Evolutionary conservation across 1,284 basidiomycete species (phyloP).

Genomic region (Ustilago nuda): DNA sequence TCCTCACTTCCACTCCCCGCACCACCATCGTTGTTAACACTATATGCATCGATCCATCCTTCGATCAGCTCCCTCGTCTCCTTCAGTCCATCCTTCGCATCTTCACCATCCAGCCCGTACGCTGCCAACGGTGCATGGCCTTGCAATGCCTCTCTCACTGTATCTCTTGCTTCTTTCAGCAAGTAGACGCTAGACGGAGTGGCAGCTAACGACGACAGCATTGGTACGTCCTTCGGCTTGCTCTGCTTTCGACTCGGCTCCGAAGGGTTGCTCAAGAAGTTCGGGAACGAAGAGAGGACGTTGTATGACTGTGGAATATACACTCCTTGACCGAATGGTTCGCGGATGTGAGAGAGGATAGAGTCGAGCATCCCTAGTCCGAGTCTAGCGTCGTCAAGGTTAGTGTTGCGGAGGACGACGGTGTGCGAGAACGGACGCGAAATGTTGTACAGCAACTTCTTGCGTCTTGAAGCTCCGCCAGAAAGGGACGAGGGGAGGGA

Average conservation of each 20-base stretch:
- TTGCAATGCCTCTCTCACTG: slow-evolving; percentile 44
- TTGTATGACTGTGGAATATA: slow-evolving; percentile 58
- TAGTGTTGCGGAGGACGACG: slow-evolving; percentile 34
- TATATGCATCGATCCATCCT: slow-evolving; percentile 56
- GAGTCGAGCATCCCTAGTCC: slow-evolving; percentile 46
- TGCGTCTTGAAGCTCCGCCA: slow-evolving; percentile 1
- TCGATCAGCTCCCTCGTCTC: slow-evolving; percentile 63
- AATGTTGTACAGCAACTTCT: slow-evolving; percentile 32
- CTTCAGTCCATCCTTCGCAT: slow-evolving; percentile 56
- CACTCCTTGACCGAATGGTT: slow-evolving; percentile 39
- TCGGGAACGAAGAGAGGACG: slow-evolving; percentile 48
- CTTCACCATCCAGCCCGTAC: slow-evolving; percentile 54
- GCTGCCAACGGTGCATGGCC: slow-evolving; percentile 50
- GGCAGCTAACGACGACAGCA: slow-evolving; percentile 50
- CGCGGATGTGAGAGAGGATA: slow-evolving; percentile 26
- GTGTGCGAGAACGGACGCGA: slow-evolving; percentile 34
- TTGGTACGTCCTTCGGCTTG: slow-evolving; percentile 31
- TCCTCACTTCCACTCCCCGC: slow-evolving; percentile 9
- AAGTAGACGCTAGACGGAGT: slow-evolving; percentile 49
- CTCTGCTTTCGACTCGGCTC: slow-evolving; percentile 5
- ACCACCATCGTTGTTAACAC: slow-evolving; percentile 27
- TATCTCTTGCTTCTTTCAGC: slow-evolving; percentile 40
- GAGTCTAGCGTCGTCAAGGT: slow-evolving; percentile 23
- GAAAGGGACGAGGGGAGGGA: slow-evolving; percentile 28
- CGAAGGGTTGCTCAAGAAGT: slow-evolving; percentile 36